phyloP scores from a whole-genome alignment of 2,329 filamentous ascomycete species.

The Aspergillus alliaceus region DNA sequence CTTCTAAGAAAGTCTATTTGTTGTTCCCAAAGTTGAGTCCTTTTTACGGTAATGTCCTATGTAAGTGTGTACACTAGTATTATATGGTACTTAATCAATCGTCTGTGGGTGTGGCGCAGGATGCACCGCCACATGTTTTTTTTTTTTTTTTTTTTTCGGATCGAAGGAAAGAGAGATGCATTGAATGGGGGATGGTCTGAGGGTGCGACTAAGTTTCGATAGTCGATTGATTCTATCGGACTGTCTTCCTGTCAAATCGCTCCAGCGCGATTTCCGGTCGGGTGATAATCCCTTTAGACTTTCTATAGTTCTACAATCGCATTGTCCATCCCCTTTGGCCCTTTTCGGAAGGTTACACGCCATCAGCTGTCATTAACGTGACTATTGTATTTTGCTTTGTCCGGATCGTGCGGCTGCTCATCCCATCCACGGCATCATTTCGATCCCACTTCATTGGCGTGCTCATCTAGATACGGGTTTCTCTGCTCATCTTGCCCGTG shows the following conservation, averaged over 20 bases:
- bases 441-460: background rate
- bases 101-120: background rate
- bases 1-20: background rate
- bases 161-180: background rate
- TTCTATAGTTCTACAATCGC: background rate
- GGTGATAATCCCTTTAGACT: background rate
- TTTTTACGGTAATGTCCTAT: too few relatives aligned
- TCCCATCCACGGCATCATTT: background rate
- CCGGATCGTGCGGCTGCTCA: background rate
- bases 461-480: background rate
- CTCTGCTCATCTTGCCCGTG: background rate
- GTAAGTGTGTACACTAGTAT: too few relatives aligned
- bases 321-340: background rate
- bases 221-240: background rate
- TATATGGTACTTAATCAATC: too few relatives aligned
- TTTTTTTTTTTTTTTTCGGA: background rate
- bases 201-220: background rate
- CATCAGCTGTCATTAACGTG: slow-evolving; percentile 6
- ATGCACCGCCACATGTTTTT: background rate
- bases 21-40: background rate
- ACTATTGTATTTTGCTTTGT: background rate
- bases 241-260: slow-evolving; percentile 1
- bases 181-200: background rate
- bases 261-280: background rate
- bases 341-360: slow-evolving; percentile 12